Evolutionary conservation across 139 green algal genomes (phyloP), one percentile per base, ranked within the genome.

Genomic region (Coelastrella sp.): DNA sequence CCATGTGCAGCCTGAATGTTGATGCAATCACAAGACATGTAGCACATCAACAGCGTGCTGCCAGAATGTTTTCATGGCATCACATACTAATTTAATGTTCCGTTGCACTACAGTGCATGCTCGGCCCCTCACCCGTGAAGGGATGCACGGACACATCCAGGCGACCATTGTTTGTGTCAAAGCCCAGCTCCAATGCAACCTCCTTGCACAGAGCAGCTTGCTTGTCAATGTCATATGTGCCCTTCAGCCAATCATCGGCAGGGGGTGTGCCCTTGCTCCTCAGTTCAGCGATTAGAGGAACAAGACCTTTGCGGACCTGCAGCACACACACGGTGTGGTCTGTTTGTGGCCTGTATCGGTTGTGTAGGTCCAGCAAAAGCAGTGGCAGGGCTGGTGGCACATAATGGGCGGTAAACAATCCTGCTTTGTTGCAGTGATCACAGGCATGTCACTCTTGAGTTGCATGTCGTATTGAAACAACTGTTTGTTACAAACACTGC

Each of bases 91-190:
- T n/a, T n/a, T n/a, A n/a, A n/a, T n/a, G n/a, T n/a, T n/a, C n/a
- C n/a, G n/a, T n/a, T n/a, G n/a, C n/a, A n/a, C n/a, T n/a, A n/a
- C n/a, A n/a, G n/a, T n/a, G n/a, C n/a, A n/a, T n/a, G n/a, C n/a
- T n/a, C n/a, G n/a, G n/a, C n/a, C 6, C 14, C 68, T 76, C 19
- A 88, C 83, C 83, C 32, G 83, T 90, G 88, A 99, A 98, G 73
- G 97, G 96, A 89, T 98, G 97, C 83, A 97, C 94, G 0, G 81
- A 95, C 20, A 98, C 95, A 87, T 99, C 97, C 81, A 99, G 94
- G 5, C 97, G 91, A 5, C 97, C 97, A 0, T 90, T 92, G 2
- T 96, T 77, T 3, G 95, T 89, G 87, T 96, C 89, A 80, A 99
- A 99, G 3, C 97, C 97, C 10, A 97, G 83, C 73, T 96, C 91